Conservation (phyloP, 768 basidiomycete genomes). For the Lentinula sp. region DNA sequence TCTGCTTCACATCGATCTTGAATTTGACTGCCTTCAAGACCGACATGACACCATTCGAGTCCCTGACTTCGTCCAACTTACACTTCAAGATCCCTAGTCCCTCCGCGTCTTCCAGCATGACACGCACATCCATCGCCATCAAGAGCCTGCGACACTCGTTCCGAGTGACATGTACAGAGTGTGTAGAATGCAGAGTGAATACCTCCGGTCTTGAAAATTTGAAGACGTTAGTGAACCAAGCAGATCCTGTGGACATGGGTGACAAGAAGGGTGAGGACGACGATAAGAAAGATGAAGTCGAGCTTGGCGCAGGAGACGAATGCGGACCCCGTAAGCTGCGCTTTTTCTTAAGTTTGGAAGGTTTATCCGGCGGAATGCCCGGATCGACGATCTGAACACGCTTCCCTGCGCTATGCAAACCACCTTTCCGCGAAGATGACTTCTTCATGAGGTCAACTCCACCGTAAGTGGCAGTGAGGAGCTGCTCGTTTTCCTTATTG, state of each 20-base stretch:
- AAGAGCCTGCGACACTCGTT: conserved; percentile 72
- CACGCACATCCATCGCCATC: conserved; percentile 62
- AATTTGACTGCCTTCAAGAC: conserved; percentile 72
- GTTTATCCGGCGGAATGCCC: conserved; percentile 22
- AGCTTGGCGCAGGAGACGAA: conserved; percentile 27
- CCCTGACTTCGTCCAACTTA: conserved; percentile 59
- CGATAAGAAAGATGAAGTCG: conserved; percentile 16
- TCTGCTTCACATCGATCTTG: conserved; percentile 67
- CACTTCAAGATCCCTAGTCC: conserved; percentile 66
- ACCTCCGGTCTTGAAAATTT: conserved; percentile 63
- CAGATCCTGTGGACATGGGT: conserved; percentile 41
- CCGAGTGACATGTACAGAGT: conserved; percentile 58
- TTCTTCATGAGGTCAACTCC: conserved; percentile 27
- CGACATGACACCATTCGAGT: conserved; percentile 45
- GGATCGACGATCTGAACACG: conserved; percentile 48
- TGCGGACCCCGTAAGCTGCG: conserved; percentile 6
- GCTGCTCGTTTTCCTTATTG: conserved; percentile 57
- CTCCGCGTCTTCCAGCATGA: conserved; percentile 58
- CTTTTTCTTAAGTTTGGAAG: conserved; percentile 31
- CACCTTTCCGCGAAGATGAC: conserved; percentile 37
- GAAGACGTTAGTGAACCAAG: conserved; percentile 87
- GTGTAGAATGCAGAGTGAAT: conserved; percentile 51
- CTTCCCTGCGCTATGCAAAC: conserved; percentile 19
- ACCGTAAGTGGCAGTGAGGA: conserved; percentile 9
- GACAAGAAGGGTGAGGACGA: conserved; percentile 34